Conservation (phyloP, 345 rosid species). For the Sonneratia caseolaris region DNA sequence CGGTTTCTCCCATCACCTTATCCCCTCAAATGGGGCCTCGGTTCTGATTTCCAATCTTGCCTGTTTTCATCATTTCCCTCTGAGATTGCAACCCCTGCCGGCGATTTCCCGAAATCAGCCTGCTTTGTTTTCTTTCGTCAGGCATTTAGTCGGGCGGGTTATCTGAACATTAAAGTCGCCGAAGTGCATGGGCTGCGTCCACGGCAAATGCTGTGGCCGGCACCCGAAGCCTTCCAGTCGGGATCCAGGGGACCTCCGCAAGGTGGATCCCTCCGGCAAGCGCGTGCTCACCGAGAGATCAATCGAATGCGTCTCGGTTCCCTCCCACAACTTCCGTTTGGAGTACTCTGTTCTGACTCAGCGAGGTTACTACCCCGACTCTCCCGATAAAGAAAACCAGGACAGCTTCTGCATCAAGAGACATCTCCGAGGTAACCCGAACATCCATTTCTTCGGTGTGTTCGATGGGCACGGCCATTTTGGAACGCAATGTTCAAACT, state of each 20-base stretch:
- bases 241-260: slow-evolving; percentile 31
- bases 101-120: slow-evolving; percentile 11
- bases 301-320: slow-evolving; percentile 49
- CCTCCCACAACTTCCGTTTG: slow-evolving; percentile 53
- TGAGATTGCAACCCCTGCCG: slow-evolving; percentile 6
- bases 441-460: slow-evolving; percentile 86
- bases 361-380: slow-evolving; percentile 75
- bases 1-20: background rate
- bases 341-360: slow-evolving; percentile 71
- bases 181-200: slow-evolving; percentile 70
- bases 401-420: slow-evolving; percentile 74
- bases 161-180: slow-evolving; percentile 8
- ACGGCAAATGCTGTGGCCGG: slow-evolving; percentile 68
- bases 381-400: slow-evolving; percentile 75
- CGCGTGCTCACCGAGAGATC: slow-evolving; percentile 47
- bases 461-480: slow-evolving; percentile 84
- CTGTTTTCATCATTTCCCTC: background rate
- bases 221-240: slow-evolving; percentile 52
- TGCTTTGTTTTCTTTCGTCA: slow-evolving; percentile 14
- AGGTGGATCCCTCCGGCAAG: slow-evolving; percentile 21
- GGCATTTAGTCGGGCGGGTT: slow-evolving; percentile 21
- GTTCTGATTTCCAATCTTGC: background rate
- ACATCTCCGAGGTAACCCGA: slow-evolving; percentile 71
- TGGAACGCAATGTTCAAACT: slow-evolving; percentile 72
- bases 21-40: background rate